phyloP scores from a whole-genome alignment of 148 eudicot genomes.

The Euryodendron excelsum region DNA sequence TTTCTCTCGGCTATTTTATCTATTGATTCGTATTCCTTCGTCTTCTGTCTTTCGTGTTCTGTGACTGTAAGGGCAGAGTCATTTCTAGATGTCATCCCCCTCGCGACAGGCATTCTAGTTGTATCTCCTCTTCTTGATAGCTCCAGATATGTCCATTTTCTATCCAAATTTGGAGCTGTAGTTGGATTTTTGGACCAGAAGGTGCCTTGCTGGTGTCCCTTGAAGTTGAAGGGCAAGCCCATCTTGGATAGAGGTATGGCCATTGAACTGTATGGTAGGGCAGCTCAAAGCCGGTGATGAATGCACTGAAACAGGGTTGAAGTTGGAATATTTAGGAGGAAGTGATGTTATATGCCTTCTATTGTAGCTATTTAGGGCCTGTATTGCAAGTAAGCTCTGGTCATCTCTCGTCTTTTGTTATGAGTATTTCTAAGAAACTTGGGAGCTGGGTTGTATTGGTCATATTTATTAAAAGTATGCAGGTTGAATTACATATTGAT shows the following conservation, averaged over 20 bases:
- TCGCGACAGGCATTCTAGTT: background rate
- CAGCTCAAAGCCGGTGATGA: background rate
- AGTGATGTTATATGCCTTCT: background rate
- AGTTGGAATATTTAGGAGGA: background rate
- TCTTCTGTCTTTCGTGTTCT: background rate
- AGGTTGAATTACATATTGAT: background rate
- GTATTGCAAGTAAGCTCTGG: background rate
- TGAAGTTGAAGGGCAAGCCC: background rate
- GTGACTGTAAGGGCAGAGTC: background rate
- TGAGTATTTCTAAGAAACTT: background rate
- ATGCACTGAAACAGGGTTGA: background rate
- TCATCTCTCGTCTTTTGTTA: background rate
- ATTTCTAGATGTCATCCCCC: background rate
- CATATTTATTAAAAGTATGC: background rate
- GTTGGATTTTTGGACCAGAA: background rate
- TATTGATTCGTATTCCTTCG: background rate
- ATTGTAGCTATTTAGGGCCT: background rate
- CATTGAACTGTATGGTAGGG: background rate
- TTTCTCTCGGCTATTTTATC: background rate
- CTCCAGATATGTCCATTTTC: too few relatives aligned
- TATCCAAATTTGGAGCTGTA: background rate
- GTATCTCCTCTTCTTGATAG: background rate
- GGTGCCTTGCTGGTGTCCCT: background rate
- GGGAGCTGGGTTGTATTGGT: background rate
- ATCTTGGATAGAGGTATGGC: background rate